Base-by-base conservation (phyloP, 192 early-diverging fungal genomes). In the Coemansia aciculifera region DNA sequence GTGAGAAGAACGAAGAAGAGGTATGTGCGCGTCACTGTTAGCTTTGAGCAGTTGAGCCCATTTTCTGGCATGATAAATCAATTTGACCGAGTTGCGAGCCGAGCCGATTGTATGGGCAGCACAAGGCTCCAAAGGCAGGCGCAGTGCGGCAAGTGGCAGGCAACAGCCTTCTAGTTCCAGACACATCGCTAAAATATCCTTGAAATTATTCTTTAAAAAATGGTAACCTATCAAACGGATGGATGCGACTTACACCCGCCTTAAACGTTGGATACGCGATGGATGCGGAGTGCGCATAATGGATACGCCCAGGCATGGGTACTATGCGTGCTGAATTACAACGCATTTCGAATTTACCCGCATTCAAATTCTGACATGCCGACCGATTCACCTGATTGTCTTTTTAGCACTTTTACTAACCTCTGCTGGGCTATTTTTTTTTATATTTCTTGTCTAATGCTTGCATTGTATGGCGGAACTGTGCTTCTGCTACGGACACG, bases 171-270 rank as follows among this genome's bases (percentile, higher is more conserved):
- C 46, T 49, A 49, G 46, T 21, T 49, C 19, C 43, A 17, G 19
- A 49, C 46, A 49, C n/a, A 49, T 49, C 46, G 46, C 46, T n/a
- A 21, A 49, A 49, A 49, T 49, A 49, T 49, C 46, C 46, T 49
- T 49, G 46, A 49, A 49, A 49, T 49, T 49, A 49, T 49, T 49
- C 9, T 49, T 10, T 27, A 27, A 27, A 54, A 54, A 54, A 54
- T 54, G 51, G 51, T 54, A 54, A 54, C 51, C 24, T 54, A 54
- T 54, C 51, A 29, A 24, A 5, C 51, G 51, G 51, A 24, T 54
- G 51, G 54, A 57, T 57, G 54, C 54, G 54, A n/a, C 54, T 5
- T n/a, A 17, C 12, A 24, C 51, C 24, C 46, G 46, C 46, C 54
- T 2, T 17, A 57, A 17, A 32, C 54, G 54, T n/a, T 29, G 54